These are phyloP conservation scores for Gynostemma pentaphyllum DNA, from an alignment of 306 rosid species.

Conservation along the genomic window DNA sequence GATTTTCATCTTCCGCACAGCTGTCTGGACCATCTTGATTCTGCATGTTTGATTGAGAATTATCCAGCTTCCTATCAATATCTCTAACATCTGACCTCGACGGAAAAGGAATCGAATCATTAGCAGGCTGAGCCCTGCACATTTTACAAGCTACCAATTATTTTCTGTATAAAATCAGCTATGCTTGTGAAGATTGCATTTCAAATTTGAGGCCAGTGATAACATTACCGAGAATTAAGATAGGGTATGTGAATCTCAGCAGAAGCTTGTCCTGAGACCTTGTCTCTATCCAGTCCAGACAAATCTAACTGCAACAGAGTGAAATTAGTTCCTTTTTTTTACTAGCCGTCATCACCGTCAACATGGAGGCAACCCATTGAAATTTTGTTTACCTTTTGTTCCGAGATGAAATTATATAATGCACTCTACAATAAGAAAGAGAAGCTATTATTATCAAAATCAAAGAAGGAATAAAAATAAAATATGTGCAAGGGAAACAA, in stretches of 20 bases:
- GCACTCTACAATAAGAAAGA: constrained; percentile 52
- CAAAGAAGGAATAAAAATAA: constrained; percentile 1
- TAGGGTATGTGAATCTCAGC: constrained; percentile 30
- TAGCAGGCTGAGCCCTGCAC: constrained; percentile 34
- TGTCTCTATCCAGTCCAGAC: constrained; percentile 61
- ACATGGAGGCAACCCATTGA: constrained; percentile 4
- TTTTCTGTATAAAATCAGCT: constrained; percentile 7
- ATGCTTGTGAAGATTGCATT: constrained; percentile 4
- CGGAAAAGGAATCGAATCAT: constrained; percentile 24
- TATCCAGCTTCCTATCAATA: constrained; percentile 22
- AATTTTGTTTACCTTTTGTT: constrained; percentile 56
- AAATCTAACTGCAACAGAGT: constrained; percentile 59
- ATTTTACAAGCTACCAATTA: constrained; percentile 17
- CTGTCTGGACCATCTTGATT: constrained; percentile 16
- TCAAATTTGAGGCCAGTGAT: constrained; percentile 5
- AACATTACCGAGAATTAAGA: constrained; percentile 39
- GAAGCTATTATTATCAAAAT: neutral
- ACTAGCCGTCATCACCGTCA: constrained; percentile 9
- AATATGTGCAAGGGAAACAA: neutral
- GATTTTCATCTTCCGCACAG: constrained; percentile 13
- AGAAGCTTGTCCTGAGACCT: constrained; percentile 78
- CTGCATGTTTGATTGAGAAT: constrained; percentile 21
- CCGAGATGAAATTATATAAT: constrained; percentile 67
- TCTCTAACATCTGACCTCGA: constrained; percentile 26
- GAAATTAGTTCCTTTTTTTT: constrained; percentile 13